Evolutionary conservation across 441 rosid species (phyloP).

Genomic region (Adansonia rubrostipa): DNA sequence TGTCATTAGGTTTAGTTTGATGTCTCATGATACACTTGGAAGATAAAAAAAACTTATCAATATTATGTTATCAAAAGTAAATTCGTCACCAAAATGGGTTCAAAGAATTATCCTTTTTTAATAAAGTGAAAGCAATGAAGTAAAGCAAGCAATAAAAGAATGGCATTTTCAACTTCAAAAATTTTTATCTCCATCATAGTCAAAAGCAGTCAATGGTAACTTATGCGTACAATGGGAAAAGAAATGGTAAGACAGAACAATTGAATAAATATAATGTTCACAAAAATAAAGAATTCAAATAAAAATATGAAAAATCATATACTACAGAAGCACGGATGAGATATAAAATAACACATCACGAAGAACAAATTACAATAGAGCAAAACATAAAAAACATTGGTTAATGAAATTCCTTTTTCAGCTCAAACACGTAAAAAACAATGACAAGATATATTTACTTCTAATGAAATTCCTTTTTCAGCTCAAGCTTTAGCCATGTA

Average conservation of each 20-base stretch:
- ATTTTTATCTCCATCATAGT: conserved; percentile 19
- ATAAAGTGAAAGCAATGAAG: conserved; percentile 30
- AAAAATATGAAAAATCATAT: background rate
- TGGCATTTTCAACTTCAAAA: conserved; percentile 21
- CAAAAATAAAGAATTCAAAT: background rate
- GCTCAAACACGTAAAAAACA: conserved; percentile 15
- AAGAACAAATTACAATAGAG: background rate
- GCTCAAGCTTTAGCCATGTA: background rate
- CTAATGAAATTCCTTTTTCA: background rate
- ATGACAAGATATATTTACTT: conserved; percentile 6
- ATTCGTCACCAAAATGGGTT: conserved; percentile 27
- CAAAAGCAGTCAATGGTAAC: conserved; percentile 16
- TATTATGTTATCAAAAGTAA: conserved; percentile 27
- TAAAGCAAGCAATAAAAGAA: conserved; percentile 24
- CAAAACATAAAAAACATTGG: background rate
- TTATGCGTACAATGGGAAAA: conserved; percentile 13
- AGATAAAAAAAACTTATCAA: background rate
- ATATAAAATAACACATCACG: background rate
- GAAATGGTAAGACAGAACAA: background rate
- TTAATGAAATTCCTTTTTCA: background rate
- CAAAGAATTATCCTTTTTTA: conserved; percentile 34
- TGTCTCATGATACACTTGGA: background rate
- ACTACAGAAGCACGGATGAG: background rate
- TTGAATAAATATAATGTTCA: conserved; percentile 1
- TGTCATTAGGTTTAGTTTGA: background rate